Evolutionary conservation across 179 eudicot genomes (phyloP).

Genomic region (Camellia oleifera): DNA sequence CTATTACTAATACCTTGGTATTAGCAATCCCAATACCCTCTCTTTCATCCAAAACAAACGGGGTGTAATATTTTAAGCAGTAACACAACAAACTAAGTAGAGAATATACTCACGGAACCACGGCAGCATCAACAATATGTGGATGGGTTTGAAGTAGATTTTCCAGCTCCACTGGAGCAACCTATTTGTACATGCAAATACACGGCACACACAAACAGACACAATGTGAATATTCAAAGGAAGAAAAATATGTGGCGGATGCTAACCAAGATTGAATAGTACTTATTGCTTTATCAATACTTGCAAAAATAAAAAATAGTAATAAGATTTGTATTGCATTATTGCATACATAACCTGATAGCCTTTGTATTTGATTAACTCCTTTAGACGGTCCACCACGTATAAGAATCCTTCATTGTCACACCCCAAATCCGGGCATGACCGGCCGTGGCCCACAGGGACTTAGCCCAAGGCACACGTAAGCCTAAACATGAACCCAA

Average conservation of each 20-base stretch:
- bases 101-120: slow-evolving; percentile 25
- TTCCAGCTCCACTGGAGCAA: slow-evolving; percentile 40
- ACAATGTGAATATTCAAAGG: not conserved
- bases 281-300: not conserved
- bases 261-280: too few species aligned
- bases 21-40: too few species aligned
- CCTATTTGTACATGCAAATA: slow-evolving; percentile 11
- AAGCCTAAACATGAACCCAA: too few species aligned
- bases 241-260: not conserved
- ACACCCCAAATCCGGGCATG: too few species aligned
- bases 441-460: too few species aligned
- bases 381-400: slow-evolving; percentile 29
- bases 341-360: slow-evolving; percentile 24
- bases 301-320: not conserved
- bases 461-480: too few species aligned
- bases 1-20: too few species aligned
- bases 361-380: slow-evolving; percentile 34
- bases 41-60: too few species aligned
- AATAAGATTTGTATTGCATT: not conserved
- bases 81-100: not conserved
- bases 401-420: slow-evolving; percentile 23
- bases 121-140: slow-evolving; percentile 28
- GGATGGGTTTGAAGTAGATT: slow-evolving; percentile 31
- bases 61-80: not conserved
- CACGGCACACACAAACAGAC: too few species aligned